Percentiles rank a stretch among this genome's conserved stretches.
Evolutionary conservation across 148 eudicot genomes (phyloP).

Genomic region (Pharnaceum exiguum): DNA sequence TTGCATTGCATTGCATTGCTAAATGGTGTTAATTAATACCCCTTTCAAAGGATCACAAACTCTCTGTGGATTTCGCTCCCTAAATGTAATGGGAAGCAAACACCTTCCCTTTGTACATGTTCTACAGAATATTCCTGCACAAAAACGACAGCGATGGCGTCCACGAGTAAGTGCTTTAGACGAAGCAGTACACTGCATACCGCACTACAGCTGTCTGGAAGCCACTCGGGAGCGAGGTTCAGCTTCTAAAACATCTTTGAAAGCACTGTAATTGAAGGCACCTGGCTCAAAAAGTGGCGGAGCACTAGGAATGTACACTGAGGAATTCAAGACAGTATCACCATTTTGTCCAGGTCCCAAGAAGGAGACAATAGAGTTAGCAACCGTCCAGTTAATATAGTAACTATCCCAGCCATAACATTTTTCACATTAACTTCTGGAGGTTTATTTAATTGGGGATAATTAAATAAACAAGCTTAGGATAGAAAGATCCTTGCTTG

Average conservation of each 20-base stretch:
- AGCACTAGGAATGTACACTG: conserved; percentile 96
- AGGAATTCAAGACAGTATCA: conserved; percentile 71
- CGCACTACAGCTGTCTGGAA: conserved; percentile 78
- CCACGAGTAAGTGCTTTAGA: conserved; percentile 82
- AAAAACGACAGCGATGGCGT: conserved; percentile 97
- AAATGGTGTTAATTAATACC: conserved; percentile 68
- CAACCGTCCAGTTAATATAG: conserved; percentile 68
- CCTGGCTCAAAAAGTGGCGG: conserved; percentile 81
- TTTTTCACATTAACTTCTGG: conserved; percentile 92
- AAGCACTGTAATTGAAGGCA: conserved; percentile 59
- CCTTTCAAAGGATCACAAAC: conserved; percentile 98
- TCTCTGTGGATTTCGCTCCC: conserved; percentile 97
- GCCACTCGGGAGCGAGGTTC: conserved; percentile 99
- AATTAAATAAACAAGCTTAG: too few species aligned
- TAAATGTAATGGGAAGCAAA: conserved; percentile 84
- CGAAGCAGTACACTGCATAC: conserved; percentile 88
- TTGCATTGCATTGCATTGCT: conserved; percentile 95
- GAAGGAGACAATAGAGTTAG: conserved; percentile 73
- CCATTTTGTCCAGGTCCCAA: conserved; percentile 84
- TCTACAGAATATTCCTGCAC: conserved; percentile 94
- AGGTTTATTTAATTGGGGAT: conserved; percentile 30
- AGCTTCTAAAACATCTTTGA: conserved; percentile 84
- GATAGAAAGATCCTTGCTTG: conserved; percentile 49
- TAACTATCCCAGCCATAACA: conserved; percentile 68
- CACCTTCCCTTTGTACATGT: conserved; percentile 89